A percentile compares a stretch with the other conserved stretches of the same genome.
Evolutionary conservation across 345 rosid species (phyloP).

Genomic region (Chamaenerion angustifolium): DNA sequence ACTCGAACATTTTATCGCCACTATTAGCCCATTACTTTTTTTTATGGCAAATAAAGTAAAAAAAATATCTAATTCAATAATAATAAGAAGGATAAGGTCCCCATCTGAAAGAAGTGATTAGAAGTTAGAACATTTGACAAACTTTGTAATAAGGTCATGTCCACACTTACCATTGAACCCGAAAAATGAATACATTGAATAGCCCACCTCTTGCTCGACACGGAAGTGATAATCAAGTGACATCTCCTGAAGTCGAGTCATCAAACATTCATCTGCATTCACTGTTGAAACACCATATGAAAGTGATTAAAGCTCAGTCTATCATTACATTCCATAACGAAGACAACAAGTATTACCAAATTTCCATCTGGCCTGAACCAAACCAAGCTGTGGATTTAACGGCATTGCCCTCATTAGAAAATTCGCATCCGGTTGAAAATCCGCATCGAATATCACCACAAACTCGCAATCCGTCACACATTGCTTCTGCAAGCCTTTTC

Average conservation of each 20-base stretch:
- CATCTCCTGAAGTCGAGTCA: slow-evolving; percentile 48
- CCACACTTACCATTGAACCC: no score
- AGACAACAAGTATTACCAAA: slow-evolving; percentile 5
- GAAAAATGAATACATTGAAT: no score
- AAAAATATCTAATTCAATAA: no score
- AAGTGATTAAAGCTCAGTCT: no score
- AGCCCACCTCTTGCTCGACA: slow-evolving; percentile 43
- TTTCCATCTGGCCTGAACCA: slow-evolving; percentile 26
- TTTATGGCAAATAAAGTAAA: no score
- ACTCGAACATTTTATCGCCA: no score
- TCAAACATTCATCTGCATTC: slow-evolving; percentile 38
- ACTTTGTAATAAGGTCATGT: no score
- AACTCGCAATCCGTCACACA: slow-evolving; percentile 17
- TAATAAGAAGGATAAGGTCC: no score
- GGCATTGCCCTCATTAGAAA: slow-evolving; percentile 18
- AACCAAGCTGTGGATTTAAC: slow-evolving; percentile 14
- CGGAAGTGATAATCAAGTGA: slow-evolving; percentile 37
- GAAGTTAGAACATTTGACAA: no score
- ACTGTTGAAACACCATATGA: slow-evolving; percentile 8
- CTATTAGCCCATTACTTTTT: no score
- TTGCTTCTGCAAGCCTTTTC: slow-evolving; percentile 15
- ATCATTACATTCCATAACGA: no score
- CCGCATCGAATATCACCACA: slow-evolving; percentile 24
- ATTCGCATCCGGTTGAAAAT: slow-evolving; percentile 22
- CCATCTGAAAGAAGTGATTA: no score